A percentile compares a stretch with the other conserved stretches of the same genome.
Conservation (phyloP, 805 yeast species). For the Myxozyma neotropica region DNA sequence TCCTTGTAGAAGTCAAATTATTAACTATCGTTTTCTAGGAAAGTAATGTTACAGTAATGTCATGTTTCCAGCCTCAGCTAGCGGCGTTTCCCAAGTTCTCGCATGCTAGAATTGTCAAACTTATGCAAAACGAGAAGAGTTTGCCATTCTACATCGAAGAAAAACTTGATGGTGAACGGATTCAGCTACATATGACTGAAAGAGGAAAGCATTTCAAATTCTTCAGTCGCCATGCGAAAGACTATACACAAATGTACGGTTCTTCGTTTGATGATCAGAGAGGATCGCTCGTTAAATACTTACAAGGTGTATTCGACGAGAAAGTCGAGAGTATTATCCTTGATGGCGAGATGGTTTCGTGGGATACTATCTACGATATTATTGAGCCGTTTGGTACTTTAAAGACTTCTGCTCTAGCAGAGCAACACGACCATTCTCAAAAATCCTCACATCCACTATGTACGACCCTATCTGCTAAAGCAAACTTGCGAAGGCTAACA, state of each 20-base stretch:
- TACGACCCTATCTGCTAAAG: neutral
- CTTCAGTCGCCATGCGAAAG: conserved; percentile 69
- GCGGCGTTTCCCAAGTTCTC: conserved; percentile 58
- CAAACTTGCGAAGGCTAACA: neutral
- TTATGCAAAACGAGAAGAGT: conserved; percentile 33
- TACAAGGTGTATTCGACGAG: conserved; percentile 46
- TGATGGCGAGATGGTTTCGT: conserved; percentile 95
- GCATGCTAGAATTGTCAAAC: conserved; percentile 52
- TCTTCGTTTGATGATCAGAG: conserved; percentile 43
- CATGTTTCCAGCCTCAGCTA: conserved; percentile 76
- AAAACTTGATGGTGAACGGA: conserved; percentile 91
- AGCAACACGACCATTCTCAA: conserved; percentile 44
- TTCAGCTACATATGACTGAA: conserved; percentile 68
- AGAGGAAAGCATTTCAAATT: conserved; percentile 51
- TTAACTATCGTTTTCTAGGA: conserved; percentile 35
- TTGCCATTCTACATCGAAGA: conserved; percentile 73
- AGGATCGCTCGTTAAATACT: conserved; percentile 60
- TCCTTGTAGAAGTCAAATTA: conserved; percentile 14
- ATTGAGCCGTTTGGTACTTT: conserved; percentile 81
- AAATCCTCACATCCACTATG: conserved; percentile 40
- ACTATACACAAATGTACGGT: conserved; percentile 74
- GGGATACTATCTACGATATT: conserved; percentile 56
- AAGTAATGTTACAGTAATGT: conserved; percentile 49
- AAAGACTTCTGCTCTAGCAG: conserved; percentile 66
- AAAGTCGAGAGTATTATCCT: conserved; percentile 51